These are phyloP conservation scores for Prorocentrum cordatum DNA, from an alignment of 169 alveolate species.

Conservation along the genomic window DNA sequence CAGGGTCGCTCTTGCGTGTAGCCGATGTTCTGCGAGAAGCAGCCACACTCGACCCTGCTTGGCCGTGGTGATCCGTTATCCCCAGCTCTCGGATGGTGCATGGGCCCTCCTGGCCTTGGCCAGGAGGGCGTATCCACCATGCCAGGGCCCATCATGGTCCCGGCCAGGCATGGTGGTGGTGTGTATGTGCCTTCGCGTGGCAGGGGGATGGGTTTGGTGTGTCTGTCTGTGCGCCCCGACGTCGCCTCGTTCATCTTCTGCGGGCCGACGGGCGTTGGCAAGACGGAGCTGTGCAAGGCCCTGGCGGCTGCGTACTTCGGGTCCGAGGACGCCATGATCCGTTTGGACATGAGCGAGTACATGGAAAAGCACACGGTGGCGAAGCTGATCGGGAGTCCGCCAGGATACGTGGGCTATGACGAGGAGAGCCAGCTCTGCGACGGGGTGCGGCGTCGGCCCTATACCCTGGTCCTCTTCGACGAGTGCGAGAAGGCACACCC, in stretches of 20 bases:
- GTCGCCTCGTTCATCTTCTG: conserved; percentile 81
- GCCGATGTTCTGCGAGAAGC: too few relatives aligned
- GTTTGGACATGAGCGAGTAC: conserved; percentile 84
- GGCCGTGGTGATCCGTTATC: not conserved
- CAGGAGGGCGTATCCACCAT: too few relatives aligned
- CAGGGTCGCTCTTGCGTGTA: too few relatives aligned
- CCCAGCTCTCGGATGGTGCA: not conserved
- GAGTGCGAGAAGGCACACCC: conserved; percentile 88
- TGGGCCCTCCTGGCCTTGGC: too few relatives aligned
- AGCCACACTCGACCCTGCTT: not conserved
- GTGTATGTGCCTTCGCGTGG: not conserved
- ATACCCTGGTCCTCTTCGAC: conserved; percentile 84
- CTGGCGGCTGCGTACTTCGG: conserved; percentile 80
- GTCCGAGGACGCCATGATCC: conserved; percentile 72
- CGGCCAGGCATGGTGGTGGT: not conserved
- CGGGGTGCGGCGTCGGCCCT: conserved; percentile 84
- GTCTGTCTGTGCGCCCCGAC: not conserved
- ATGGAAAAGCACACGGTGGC: conserved; percentile 83
- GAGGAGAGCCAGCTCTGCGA: conserved; percentile 88
- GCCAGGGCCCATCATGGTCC: too few relatives aligned
- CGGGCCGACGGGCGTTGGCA: conserved; percentile 90
- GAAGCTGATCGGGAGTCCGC: conserved; percentile 82
- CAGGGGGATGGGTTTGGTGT: not conserved
- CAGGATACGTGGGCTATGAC: conserved; percentile 79
- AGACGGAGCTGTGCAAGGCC: conserved; percentile 85